Evolutionary conservation across 441 rosid species (phyloP).

Genomic region (Adansonia grandidieri): DNA sequence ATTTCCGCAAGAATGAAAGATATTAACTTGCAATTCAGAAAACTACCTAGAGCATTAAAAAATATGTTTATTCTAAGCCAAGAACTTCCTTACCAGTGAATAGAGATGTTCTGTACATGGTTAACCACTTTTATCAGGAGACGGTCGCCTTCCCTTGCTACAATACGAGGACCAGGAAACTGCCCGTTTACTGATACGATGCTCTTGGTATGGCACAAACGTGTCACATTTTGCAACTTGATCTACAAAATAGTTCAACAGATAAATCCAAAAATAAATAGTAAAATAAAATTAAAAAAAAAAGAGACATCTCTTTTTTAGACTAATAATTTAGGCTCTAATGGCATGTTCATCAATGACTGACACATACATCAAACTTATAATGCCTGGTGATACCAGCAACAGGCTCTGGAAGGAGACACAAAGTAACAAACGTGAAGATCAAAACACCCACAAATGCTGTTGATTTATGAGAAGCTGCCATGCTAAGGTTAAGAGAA

Average conservation of each 20-base stretch:
- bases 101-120: slow-evolving; percentile 42
- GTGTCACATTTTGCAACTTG: slow-evolving; percentile 41
- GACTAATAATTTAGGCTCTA: too few relatives aligned
- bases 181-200: slow-evolving; percentile 52
- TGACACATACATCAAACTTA: slow-evolving; percentile 39
- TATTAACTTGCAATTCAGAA: too few relatives aligned
- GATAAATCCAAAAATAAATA: not conserved
- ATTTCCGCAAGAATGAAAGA: too few relatives aligned
- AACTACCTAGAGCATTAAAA: too few relatives aligned
- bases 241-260: slow-evolving; percentile 24
- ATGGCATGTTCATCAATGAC: too few relatives aligned
- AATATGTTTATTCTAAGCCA: slow-evolving; percentile 7
- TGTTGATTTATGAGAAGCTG: slow-evolving; percentile 35
- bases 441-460: slow-evolving; percentile 25
- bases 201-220: slow-evolving; percentile 55
- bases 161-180: slow-evolving; percentile 39
- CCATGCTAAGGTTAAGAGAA: slow-evolving; percentile 33
- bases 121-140: slow-evolving; percentile 49
- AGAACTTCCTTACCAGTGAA: slow-evolving; percentile 46
- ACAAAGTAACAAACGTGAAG: slow-evolving; percentile 31
- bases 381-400: slow-evolving; percentile 48
- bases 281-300: too few relatives aligned
- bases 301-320: not conserved
- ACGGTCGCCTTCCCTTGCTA: slow-evolving; percentile 47
- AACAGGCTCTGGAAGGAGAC: slow-evolving; percentile 37